Percentiles rank a stretch among this genome's conserved stretches.
These are phyloP conservation scores for Anethum foeniculum DNA, from an alignment of 140 eudicot genomes.

Conservation along the genomic window DNA sequence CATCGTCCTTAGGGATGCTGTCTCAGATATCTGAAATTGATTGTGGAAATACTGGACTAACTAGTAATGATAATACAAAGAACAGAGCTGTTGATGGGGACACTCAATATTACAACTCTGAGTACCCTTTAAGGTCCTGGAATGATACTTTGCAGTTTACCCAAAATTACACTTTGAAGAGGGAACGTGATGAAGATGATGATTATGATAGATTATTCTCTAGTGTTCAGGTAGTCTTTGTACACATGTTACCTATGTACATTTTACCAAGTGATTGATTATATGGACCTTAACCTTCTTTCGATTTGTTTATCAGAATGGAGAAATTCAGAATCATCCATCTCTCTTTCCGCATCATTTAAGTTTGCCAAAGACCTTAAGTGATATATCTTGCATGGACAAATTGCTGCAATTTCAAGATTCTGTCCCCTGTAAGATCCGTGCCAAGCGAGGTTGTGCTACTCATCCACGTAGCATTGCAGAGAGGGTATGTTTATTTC, in stretches of 20 bases:
- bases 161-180: slow-evolving; percentile 43
- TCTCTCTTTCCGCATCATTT: slow-evolving; percentile 62
- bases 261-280: background rate
- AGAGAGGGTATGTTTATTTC: slow-evolving; percentile 63
- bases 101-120: slow-evolving; percentile 31
- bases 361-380: slow-evolving; percentile 74
- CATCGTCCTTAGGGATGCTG: slow-evolving; percentile 40
- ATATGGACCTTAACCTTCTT: background rate
- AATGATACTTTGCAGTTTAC: slow-evolving; percentile 44
- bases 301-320: slow-evolving; percentile 29
- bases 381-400: slow-evolving; percentile 55
- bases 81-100: slow-evolving; percentile 18
- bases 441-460: slow-evolving; percentile 97
- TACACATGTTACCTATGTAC: background rate
- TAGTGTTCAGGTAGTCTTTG: slow-evolving; percentile 38
- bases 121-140: slow-evolving; percentile 62
- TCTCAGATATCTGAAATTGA: slow-evolving; percentile 65
- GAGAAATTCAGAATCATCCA: slow-evolving; percentile 34
- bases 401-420: slow-evolving; percentile 64
- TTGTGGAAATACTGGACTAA: slow-evolving; percentile 28
- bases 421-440: slow-evolving; percentile 77
- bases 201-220: slow-evolving; percentile 14
- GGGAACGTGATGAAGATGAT: slow-evolving; percentile 35
- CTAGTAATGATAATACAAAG: slow-evolving; percentile 27
- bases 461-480: slow-evolving; percentile 98